Evolutionary conservation across 352 stramenopile species (phyloP).

Genomic region (Phytophthora palmivora): DNA sequence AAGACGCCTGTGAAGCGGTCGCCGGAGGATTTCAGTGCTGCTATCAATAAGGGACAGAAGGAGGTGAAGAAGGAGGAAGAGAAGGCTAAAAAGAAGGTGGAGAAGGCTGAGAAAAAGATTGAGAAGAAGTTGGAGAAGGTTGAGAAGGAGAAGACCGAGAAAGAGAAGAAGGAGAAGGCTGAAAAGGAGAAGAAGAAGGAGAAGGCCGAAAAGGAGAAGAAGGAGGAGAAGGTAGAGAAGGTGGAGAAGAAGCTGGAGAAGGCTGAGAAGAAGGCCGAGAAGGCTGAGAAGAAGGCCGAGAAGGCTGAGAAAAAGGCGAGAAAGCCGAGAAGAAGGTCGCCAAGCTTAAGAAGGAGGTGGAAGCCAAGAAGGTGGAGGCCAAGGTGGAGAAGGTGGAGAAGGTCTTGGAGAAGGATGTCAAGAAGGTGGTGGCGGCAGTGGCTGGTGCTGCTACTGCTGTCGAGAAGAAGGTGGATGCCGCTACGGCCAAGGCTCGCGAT

Average conservation of each 20-base stretch:
- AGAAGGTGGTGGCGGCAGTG: conserved; percentile 35
- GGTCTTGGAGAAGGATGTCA: conserved; percentile 39
- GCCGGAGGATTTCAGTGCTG: conserved; percentile 55
- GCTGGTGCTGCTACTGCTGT: conserved; percentile 40
- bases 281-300: conserved; percentile 31
- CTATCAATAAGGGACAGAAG: conserved; percentile 53
- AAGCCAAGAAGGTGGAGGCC: conserved; percentile 43
- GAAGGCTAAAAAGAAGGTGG: conserved; percentile 21
- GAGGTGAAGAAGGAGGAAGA: conserved; percentile 35
- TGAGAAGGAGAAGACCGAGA: conserved; percentile 31
- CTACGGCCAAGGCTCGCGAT: conserved; percentile 60
- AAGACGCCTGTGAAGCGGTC: conserved; percentile 25
- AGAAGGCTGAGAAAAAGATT: conserved; percentile 23
- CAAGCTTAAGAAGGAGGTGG: conserved; percentile 38
- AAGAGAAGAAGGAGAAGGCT: conserved; percentile 26
- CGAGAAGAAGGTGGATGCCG: conserved; percentile 72
- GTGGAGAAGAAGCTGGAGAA: conserved; percentile 34
- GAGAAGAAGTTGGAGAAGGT: conserved; percentile 38
- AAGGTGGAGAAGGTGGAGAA: conserved; percentile 41
- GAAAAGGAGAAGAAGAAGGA: conserved; percentile 29
- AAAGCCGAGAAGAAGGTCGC: conserved; percentile 31
- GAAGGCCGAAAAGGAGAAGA: conserved; percentile 28
- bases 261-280: conserved; percentile 22
- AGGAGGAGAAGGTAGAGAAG: conserved; percentile 30
- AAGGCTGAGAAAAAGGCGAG: conserved; percentile 34